Percentiles rank a stretch among this genome's conserved stretches.
Evolutionary conservation across 805 yeast genomes (phyloP).

Genomic region (Hanseniaspora thailandica): DNA sequence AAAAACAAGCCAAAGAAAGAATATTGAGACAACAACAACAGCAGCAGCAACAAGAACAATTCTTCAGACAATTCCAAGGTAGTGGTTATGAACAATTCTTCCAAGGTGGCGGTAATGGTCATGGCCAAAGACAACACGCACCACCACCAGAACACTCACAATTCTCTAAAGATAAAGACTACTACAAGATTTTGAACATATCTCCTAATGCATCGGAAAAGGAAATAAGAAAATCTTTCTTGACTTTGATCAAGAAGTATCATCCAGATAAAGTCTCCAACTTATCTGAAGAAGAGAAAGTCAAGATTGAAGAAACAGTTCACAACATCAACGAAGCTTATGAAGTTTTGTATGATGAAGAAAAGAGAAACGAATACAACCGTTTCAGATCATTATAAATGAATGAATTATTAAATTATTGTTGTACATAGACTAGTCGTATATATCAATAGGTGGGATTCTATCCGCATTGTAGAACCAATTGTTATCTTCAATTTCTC

Average conservation of each 20-base stretch:
- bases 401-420: neutral
- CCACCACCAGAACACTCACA: constrained; percentile 20
- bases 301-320: constrained; percentile 70
- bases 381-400: constrained; percentile 24
- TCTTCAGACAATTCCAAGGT: constrained; percentile 22
- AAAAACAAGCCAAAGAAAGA: constrained; percentile 33
- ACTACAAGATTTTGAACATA: constrained; percentile 67
- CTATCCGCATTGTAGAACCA: constrained; percentile 94
- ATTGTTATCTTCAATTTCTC: constrained; percentile 80
- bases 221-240: constrained; percentile 69
- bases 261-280: constrained; percentile 88
- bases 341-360: constrained; percentile 64
- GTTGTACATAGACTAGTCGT: constrained; percentile 38
- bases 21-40: constrained; percentile 36
- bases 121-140: constrained; percentile 26
- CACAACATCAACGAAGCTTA: constrained; percentile 88
- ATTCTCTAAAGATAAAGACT: constrained; percentile 42
- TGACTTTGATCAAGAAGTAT: constrained; percentile 62
- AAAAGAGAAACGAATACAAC: constrained; percentile 56
- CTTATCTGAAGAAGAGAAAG: constrained; percentile 43
- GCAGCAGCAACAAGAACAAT: constrained; percentile 37
- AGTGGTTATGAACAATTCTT: constrained; percentile 2
- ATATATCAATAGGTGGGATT: constrained; percentile 89
- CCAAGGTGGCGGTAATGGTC: constrained; percentile 24
- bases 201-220: constrained; percentile 52